Evolutionary conservation across 169 alveolate genomes (phyloP), one percentile per base, ranked within the genome.

Genomic region (Plasmodium gonderi): DNA sequence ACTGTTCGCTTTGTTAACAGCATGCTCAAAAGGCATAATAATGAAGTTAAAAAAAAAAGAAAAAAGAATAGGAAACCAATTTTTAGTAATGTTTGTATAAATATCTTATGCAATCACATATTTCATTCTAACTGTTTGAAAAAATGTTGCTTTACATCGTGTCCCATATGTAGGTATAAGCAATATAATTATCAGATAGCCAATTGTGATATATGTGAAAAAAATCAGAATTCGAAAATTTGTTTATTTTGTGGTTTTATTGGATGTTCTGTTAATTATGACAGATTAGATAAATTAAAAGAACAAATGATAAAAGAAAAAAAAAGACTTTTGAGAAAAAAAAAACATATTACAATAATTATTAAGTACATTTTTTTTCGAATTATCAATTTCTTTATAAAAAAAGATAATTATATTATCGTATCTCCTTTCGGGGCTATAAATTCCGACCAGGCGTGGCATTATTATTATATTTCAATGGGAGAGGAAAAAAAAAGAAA

Each of bases 161-260:
- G 92, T 29, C 92, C 92, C 6, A 82, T 82, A 33, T 82, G 92
- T 20, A 33, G 92, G 60, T 82, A 82, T 82, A 82, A 82, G 40
- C 92, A 82, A 75, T 82, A 82, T 40, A 82, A 82, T 69, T 82
- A 82, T 82, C 74, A 82, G 76, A 69, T 82, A 82, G 92, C 92
- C 26, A 82, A 69, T 82, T 82, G 92, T 23, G 82, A 82, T 68
- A 75, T 82, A 44, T 82, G 92, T 45, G 81, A 82, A 40, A 82
- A 69, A 69, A 82, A 67, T 45, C 40, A 69, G 3, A 69, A 82
- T 69, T 38, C 74, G 17, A 82, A 82, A 82, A 82, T 82, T 31
- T 82, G 92, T 42, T 68, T 82, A 69, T 82, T 72, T 33, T 82
- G 92, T 69, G 80, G 92, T 38, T 82, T 82, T 31, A 82, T 67